Evolutionary conservation across 441 rosid species (phyloP).

Genomic region (Sinapis alba): DNA sequence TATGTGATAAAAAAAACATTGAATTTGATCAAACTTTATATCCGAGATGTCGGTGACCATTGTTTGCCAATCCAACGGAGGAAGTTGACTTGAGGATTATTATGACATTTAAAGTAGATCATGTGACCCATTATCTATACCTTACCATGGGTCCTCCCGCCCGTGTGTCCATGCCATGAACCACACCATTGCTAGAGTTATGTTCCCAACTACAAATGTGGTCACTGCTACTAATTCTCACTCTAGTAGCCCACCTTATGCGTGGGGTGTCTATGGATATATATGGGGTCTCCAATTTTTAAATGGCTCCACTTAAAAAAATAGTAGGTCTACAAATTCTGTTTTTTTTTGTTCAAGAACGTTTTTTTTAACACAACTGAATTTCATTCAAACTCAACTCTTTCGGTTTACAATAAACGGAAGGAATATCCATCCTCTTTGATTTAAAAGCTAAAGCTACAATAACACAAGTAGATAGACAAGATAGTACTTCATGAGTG

Average conservation of each 20-base stretch:
- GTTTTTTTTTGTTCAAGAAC: neutral
- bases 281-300: neutral
- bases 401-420: no score
- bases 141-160: constrained; percentile 6
- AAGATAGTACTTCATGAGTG: neutral
- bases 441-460: neutral
- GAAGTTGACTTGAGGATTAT: neutral
- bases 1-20: neutral
- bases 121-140: neutral
- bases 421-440: no score
- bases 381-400: no score
- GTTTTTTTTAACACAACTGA: neutral
- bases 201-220: neutral
- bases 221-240: neutral
- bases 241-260: neutral
- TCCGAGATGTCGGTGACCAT: neutral
- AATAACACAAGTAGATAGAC: neutral
- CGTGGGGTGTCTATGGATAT: neutral
- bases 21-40: neutral
- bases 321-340: neutral
- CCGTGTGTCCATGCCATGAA: neutral
- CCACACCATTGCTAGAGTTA: neutral
- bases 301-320: neutral
- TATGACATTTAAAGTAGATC: neutral
- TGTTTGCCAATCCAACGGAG: neutral